A percentile compares a stretch with the other conserved stretches of the same genome.
Evolutionary conservation across 345 rosid genomes (phyloP).

Genomic region (Citrus glauca): DNA sequence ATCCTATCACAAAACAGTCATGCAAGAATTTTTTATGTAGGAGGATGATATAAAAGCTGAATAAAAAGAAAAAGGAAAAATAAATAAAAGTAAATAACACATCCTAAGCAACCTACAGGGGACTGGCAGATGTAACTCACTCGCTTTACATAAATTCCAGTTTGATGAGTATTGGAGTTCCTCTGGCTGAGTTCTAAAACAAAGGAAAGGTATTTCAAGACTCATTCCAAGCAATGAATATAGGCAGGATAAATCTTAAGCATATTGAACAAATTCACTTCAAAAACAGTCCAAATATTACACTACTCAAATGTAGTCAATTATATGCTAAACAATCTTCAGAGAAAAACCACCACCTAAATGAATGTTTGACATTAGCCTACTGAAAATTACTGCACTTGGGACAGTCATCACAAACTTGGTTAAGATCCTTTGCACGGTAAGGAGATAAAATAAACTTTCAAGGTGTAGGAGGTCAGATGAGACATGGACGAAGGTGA

Average conservation of each 20-base stretch:
- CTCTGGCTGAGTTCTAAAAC: constrained; percentile 64
- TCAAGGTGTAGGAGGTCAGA: not conserved
- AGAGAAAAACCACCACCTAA: not conserved
- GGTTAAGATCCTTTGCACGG: not conserved
- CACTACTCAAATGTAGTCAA: not conserved
- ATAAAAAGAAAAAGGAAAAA: constrained; percentile 1
- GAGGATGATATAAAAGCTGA: not conserved
- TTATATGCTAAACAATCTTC: not conserved
- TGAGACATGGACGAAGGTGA: not conserved
- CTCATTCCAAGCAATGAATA: not conserved
- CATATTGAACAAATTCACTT: not conserved
- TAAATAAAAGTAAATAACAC: not conserved
- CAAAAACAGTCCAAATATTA: not conserved
- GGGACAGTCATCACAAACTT: not conserved
- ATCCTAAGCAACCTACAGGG: not conserved
- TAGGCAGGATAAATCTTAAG: not conserved
- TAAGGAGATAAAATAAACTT: no score
- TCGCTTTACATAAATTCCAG: constrained; percentile 42
- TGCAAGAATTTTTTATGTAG: not conserved
- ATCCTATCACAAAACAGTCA: constrained; percentile 4
- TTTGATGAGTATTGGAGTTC: constrained; percentile 36
- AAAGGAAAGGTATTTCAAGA: constrained; percentile 12
- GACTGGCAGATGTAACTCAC: constrained; percentile 36
- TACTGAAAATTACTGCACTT: not conserved
- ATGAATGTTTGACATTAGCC: not conserved